Evolutionary conservation across 2,329 filamentous ascomycete genomes (phyloP).

Genomic region (Diaporthe longicolla): DNA sequence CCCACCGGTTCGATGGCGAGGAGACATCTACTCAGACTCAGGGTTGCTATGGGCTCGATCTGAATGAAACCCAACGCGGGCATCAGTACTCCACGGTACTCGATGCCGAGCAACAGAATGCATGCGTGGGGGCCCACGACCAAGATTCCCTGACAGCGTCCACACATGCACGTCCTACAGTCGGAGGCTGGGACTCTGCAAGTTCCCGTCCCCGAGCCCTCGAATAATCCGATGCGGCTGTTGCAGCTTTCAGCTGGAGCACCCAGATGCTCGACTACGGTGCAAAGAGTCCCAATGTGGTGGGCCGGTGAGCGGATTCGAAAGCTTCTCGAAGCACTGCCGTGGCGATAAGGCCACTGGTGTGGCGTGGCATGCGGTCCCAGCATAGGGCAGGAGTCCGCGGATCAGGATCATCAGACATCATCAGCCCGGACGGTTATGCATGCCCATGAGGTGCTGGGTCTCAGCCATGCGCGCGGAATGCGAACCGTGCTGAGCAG

Average conservation of each 20-base stretch:
- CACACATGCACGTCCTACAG: neutral
- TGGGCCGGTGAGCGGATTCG: neutral
- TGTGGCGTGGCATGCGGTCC: neutral
- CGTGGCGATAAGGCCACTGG: neutral
- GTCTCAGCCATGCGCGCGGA: constrained; percentile 14
- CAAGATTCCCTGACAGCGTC: neutral
- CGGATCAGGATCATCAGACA: constrained; percentile 1
- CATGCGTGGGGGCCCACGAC: neutral
- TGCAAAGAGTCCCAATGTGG: neutral
- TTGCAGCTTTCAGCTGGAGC: neutral
- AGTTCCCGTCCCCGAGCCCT: neutral
- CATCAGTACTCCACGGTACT: neutral
- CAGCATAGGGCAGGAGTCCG: constrained; percentile 2
- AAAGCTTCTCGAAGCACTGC: constrained; percentile 24
- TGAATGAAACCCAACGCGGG: constrained; percentile 14
- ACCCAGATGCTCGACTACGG: neutral
- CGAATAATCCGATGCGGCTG: constrained; percentile 19
- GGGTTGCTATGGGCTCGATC: neutral
- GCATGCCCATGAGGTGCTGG: constrained; percentile 2
- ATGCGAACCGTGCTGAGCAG: neutral
- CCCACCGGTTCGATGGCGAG: neutral
- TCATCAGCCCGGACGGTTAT: constrained; percentile 4
- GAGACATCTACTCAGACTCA: neutral
- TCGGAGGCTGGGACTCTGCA: constrained; percentile 5
- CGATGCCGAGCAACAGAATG: neutral